Conservation (phyloP, 2,329 filamentous ascomycete genomes). For the Trichoderma breve region DNA sequence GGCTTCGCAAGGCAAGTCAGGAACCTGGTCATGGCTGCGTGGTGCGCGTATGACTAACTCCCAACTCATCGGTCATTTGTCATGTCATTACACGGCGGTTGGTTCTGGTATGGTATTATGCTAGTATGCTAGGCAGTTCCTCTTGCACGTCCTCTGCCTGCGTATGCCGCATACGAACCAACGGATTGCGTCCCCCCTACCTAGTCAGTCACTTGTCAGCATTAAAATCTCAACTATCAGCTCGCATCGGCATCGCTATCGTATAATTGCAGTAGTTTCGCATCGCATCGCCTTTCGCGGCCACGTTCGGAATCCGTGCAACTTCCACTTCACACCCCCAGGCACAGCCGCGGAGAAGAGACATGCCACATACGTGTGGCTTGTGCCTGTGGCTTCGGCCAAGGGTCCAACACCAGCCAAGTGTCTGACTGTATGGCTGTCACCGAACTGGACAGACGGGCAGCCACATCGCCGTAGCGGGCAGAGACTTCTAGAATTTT, state of each 20-base stretch:
- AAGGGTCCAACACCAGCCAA: neutral
- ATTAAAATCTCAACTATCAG: neutral
- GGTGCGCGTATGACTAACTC: neutral
- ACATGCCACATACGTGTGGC: neutral
- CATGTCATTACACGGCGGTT: neutral
- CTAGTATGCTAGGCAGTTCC: neutral
- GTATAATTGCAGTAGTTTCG: neutral
- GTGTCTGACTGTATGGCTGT: neutral
- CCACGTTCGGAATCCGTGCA: neutral
- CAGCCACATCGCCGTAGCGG: neutral
- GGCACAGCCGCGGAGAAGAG: neutral
- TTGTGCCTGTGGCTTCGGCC: neutral
- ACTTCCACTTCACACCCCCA: neutral
- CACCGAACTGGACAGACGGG: neutral
- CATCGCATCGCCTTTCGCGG: neutral
- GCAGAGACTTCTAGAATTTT: slow-evolving; percentile 12
- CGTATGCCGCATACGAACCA: neutral
- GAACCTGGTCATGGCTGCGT: neutral
- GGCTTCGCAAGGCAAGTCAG: neutral
- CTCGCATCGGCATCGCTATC: neutral
- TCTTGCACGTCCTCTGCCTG: neutral
- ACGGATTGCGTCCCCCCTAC: neutral
- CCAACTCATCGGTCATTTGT: slow-evolving; percentile 7
- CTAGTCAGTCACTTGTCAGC: neutral
- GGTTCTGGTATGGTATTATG: neutral